phyloP scores from a whole-genome alignment of 495 filamentous ascomycete species.

The Lepidopterella palustris region DNA sequence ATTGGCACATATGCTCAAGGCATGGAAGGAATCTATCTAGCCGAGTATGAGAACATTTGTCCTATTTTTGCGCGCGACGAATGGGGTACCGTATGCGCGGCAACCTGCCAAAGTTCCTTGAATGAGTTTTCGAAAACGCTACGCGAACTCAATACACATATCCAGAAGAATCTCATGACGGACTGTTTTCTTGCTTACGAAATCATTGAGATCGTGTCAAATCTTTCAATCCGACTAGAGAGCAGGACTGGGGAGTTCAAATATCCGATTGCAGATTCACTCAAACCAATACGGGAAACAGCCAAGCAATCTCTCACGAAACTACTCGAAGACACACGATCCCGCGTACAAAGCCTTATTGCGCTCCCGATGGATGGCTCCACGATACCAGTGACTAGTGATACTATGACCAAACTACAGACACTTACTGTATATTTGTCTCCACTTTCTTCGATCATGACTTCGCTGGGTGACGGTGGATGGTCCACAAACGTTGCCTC shows the following conservation, averaged over 20 bases:
- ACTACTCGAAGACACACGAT: constrained; percentile 80
- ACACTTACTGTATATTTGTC: constrained; percentile 80
- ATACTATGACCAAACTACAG: constrained; percentile 81
- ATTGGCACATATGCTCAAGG: constrained; percentile 84
- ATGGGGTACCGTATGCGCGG: constrained; percentile 68
- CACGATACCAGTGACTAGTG: constrained; percentile 66
- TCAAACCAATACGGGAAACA: constrained; percentile 86
- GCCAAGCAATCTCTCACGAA: constrained; percentile 79
- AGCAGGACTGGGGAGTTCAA: constrained; percentile 79
- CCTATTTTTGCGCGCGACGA: constrained; percentile 77
- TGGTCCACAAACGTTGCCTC: constrained; percentile 56
- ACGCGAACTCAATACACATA: constrained; percentile 81
- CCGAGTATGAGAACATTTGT: constrained; percentile 84
- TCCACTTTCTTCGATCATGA: constrained; percentile 83
- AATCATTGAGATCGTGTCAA: constrained; percentile 85
- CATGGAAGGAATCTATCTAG: constrained; percentile 75
- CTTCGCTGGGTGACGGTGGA: constrained; percentile 86
- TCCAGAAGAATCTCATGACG: constrained; percentile 76
- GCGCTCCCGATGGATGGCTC: constrained; percentile 74
- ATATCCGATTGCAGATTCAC: constrained; percentile 68
- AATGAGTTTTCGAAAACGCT: constrained; percentile 79
- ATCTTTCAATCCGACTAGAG: constrained; percentile 72
- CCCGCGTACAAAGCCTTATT: constrained; percentile 52
- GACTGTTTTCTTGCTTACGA: constrained; percentile 97
- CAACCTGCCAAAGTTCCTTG: constrained; percentile 69